These are phyloP conservation scores for Solanum sitiens DNA, from an alignment of 257 asterid species.

Conservation along the genomic window DNA sequence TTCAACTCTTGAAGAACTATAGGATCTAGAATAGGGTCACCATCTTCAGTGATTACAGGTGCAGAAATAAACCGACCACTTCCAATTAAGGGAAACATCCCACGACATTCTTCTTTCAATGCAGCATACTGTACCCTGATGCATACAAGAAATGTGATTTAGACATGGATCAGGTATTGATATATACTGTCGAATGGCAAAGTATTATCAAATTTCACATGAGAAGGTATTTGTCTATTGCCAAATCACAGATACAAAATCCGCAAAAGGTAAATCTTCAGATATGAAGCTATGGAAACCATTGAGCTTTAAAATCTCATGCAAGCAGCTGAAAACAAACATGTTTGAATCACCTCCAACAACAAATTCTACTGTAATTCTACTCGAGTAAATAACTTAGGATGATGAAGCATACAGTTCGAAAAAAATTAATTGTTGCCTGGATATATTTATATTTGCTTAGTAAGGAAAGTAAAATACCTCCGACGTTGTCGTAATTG, in stretches of 20 bases:
- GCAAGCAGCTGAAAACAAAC: background rate
- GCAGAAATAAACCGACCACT: slow-evolving; percentile 85
- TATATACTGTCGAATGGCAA: background rate
- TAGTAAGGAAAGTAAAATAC: slow-evolving; percentile 25
- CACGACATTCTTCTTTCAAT: slow-evolving; percentile 70
- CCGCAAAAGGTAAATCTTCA: background rate
- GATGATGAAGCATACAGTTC: background rate
- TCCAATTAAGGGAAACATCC: slow-evolving; percentile 83
- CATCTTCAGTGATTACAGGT: slow-evolving; percentile 79
- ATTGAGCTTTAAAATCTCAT: background rate
- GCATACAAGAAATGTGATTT: background rate
- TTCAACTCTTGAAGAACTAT: slow-evolving; percentile 72
- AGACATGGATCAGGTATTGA: background rate
- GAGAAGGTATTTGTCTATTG: background rate
- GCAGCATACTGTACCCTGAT: slow-evolving; percentile 60
- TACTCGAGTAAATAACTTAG: background rate
- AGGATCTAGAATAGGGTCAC: slow-evolving; percentile 79
- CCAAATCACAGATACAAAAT: background rate
- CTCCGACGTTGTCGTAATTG: slow-evolving; percentile 61
- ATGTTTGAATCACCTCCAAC: background rate
- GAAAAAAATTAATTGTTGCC: background rate
- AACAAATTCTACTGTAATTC: background rate
- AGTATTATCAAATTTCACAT: background rate
- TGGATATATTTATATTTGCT: background rate
- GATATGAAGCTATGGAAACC: background rate